A percentile compares a stretch with the other conserved stretches of the same genome.
phyloP scores from a whole-genome alignment of 768 basidiomycete genomes.

The Phaffia australis region DNA sequence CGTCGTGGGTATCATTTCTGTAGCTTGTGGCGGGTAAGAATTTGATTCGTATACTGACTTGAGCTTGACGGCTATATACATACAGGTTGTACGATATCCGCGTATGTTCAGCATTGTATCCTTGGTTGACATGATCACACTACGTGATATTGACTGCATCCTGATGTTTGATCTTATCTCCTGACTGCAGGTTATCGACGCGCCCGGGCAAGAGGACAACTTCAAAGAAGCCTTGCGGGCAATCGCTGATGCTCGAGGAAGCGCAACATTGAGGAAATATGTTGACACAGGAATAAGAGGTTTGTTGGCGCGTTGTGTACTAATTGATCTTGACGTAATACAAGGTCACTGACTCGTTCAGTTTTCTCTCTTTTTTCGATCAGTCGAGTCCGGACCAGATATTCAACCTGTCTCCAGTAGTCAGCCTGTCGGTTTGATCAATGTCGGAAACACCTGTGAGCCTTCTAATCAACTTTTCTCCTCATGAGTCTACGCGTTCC shows the following conservation, averaged over 20 bases:
- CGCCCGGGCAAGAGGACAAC: background rate
- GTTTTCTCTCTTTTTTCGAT: conserved; percentile 35
- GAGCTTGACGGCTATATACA: too few species aligned
- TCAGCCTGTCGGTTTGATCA: conserved; percentile 73
- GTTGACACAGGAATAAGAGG: conserved; percentile 45
- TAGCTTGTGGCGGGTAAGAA: background rate
- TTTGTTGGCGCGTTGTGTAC: background rate
- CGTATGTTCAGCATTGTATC: conserved; percentile 5
- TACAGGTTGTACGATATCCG: conserved; percentile 45
- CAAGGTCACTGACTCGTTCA: background rate
- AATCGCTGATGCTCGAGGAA: conserved; percentile 65
- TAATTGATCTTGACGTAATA: background rate
- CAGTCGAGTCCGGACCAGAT: conserved; percentile 4
- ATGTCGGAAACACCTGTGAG: conserved; percentile 75
- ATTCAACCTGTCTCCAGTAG: conserved; percentile 39
- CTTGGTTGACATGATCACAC: conserved; percentile 41
- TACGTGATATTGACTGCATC: background rate
- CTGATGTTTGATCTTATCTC: background rate
- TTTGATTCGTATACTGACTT: background rate
- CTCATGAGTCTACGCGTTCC: background rate
- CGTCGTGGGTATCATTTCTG: conserved; percentile 39
- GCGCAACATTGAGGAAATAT: conserved; percentile 42
- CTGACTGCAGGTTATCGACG: conserved; percentile 22
- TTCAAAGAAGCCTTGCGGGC: conserved; percentile 26
- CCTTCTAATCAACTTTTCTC: background rate